A percentile compares a stretch with the other conserved stretches of the same genome.
Evolutionary conservation across 345 rosid genomes (phyloP).

Genomic region (Firmiana major): DNA sequence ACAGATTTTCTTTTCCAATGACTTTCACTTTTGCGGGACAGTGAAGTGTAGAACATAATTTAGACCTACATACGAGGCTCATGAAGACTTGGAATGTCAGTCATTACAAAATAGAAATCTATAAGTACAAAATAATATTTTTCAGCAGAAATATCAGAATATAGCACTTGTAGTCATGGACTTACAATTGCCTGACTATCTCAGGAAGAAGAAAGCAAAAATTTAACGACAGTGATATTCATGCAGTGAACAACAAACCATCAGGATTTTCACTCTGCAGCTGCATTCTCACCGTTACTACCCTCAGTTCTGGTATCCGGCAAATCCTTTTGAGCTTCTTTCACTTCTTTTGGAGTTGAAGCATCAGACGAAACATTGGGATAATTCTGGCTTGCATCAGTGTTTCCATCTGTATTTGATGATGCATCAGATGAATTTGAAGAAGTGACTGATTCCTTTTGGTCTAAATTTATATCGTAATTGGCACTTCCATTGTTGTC

Average conservation of each 20-base stretch:
- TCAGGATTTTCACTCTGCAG: slow-evolving; percentile 38
- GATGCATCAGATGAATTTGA: slow-evolving; percentile 24
- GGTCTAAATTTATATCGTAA: neutral
- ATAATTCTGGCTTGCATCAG: slow-evolving; percentile 28
- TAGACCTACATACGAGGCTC: neutral
- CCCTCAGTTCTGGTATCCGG: slow-evolving; percentile 34
- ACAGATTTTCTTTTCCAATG: neutral
- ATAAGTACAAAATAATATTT: slow-evolving; percentile 3
- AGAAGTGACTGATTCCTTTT: slow-evolving; percentile 19
- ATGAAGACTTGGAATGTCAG: neutral
- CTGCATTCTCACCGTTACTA: slow-evolving; percentile 33
- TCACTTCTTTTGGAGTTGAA: slow-evolving; percentile 39
- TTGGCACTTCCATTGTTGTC: slow-evolving; percentile 18
- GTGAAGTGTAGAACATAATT: neutral
- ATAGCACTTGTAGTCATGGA: neutral
- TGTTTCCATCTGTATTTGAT: slow-evolving; percentile 20
- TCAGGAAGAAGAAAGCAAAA: neutral
- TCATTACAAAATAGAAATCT: neutral
- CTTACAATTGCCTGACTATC: slow-evolving; percentile 16
- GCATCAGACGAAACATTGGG: slow-evolving; percentile 29
- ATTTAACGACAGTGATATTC: slow-evolving; percentile 3
- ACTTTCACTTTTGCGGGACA: neutral
- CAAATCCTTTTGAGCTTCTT: slow-evolving; percentile 39
- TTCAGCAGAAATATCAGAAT: slow-evolving; percentile 5
- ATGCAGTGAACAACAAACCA: neutral